These are phyloP conservation scores for Basidiobolus meristosporus DNA, from an alignment of 371 early-diverging fungal genomes.

Conservation along the genomic window DNA sequence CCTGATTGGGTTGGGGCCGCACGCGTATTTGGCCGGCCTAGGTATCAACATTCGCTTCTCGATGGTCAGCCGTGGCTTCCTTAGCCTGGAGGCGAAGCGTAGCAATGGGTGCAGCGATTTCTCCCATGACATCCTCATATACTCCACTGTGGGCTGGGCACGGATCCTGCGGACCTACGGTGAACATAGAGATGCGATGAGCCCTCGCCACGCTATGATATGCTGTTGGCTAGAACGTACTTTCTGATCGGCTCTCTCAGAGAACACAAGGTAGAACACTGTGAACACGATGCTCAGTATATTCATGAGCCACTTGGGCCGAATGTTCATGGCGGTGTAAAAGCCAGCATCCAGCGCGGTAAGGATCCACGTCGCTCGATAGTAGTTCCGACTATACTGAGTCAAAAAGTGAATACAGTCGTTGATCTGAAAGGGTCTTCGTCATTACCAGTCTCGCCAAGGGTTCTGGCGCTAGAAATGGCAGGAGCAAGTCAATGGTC, in stretches of 20 bases:
- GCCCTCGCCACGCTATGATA: not conserved
- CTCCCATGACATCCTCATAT: constrained; percentile 82
- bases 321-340: constrained; percentile 72
- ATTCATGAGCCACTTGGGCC: constrained; percentile 55
- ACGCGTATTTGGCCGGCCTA: constrained; percentile 13
- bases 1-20: constrained; percentile 8
- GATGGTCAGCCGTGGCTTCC: constrained; percentile 29
- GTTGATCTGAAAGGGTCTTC: too few relatives aligned
- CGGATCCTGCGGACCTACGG: constrained; percentile 40
- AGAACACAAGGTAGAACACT: constrained; percentile 63
- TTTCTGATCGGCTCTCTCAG: constrained; percentile 72
- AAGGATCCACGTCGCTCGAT: constrained; percentile 79
- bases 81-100: constrained; percentile 18
- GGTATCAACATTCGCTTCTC: constrained; percentile 26
- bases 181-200: not conserved
- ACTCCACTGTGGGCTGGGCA: constrained; percentile 60
- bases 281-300: constrained; percentile 56
- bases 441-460: too few relatives aligned
- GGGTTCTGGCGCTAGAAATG: too few relatives aligned
- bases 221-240: constrained; percentile 11
- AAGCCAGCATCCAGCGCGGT: constrained; percentile 91
- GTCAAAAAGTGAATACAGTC: too few relatives aligned
- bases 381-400: constrained; percentile 81
- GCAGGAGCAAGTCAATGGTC: too few relatives aligned
- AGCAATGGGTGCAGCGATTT: constrained; percentile 57